Evolutionary conservation across 2,329 filamentous ascomycete genomes (phyloP), one percentile per base, ranked within the genome.

Genomic region (Cryphonectria parasitica): DNA sequence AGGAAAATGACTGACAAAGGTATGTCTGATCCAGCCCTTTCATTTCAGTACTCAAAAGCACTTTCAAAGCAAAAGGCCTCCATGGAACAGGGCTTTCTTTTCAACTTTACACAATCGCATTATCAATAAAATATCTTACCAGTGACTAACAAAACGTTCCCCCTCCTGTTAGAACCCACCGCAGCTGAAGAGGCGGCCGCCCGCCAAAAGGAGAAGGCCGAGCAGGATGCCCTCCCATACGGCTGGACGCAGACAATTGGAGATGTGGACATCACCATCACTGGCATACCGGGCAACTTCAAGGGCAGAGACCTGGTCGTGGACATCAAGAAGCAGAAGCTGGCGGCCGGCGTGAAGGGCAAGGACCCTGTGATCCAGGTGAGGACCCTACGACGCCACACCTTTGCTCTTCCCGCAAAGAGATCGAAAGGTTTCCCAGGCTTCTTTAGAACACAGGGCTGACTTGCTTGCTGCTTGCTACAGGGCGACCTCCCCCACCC

Each of bases 201-300:
- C 70, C 85, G 84, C 74, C 91, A 89, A 73, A 90, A 91, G 79
- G 94, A 99, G 83, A 86, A 88, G 69, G 92, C 91, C 76, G 96
- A 99, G 83, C 96, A 99, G 85, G 92, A 90, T 58, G 89, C 91
- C 34, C 90, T 99, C 58, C 96, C 96, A 0, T 99, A 99, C 90
- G 96, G 97, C 84, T 99, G 96, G 96, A 92, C 88, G 15, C 96
- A 99, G 83, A 95, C 92, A 34, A 97, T 99, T 79, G 87, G 87
- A 75, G 96, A 98, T 78, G 84, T 98, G 72, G 93, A 97, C 78
- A 83, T 98, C 77, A 91, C 87, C 66, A 87, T 97, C 71, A 84
- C 88, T 39, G 71, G 71, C 19, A 89, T 99, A 0, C 92, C 95
- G 0, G 91, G 87, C 34, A 97, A 95, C 80, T 84, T 95, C 75